Base-by-base conservation (phyloP, 2,329 filamentous ascomycete genomes). In the Colletotrichum sp. region DNA sequence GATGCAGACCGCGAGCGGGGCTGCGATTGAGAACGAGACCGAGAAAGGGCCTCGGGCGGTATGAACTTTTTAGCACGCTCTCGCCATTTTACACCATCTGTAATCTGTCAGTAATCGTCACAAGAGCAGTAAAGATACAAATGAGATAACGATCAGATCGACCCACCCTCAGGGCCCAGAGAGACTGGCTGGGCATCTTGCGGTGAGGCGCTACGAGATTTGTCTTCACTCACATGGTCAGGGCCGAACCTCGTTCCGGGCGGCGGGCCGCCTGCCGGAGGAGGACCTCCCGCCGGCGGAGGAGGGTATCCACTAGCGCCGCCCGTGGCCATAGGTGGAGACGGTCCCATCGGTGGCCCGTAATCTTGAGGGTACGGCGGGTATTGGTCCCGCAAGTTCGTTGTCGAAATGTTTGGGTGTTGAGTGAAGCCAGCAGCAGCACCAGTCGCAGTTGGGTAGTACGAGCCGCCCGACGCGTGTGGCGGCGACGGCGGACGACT, bases 391-490 rank as follows among this genome's bases (percentile, higher is more conserved):
- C 80, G 75, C 76, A 79, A 78, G 75, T 79, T 84, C 75, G 78
- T 83, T 52, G 74, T 84, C 69, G 75, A 82, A 22, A 81, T 78
- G 79, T 85, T 84, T 34, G 83, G 83, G 65, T 86, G 85, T 13
- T 84, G 84, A 8, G 84, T 83, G 78, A 87, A 85, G 22, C 81
- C 82, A 12, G 78, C 79, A 60, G 78, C 62, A 13, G 72, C 68
- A 24, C 64, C 69, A n/a, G 75, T 67, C 13, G 77, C 74, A 4
- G 86, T 86, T 5, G 86, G 86, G 75, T 88, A 89, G 79, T 85
- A 89, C 18, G 86, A 86, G 15, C 89, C 89, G n/a, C 89, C 89
- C 4, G 89, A 90, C 6, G 88, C 88, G 70, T 85, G 88, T 5
- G 88, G 86, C 1, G 89, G 89, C 4, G 89, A 90, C 7, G 86